Conservation (phyloP, 257 asterid genomes). For the Nicotiana otophora region DNA sequence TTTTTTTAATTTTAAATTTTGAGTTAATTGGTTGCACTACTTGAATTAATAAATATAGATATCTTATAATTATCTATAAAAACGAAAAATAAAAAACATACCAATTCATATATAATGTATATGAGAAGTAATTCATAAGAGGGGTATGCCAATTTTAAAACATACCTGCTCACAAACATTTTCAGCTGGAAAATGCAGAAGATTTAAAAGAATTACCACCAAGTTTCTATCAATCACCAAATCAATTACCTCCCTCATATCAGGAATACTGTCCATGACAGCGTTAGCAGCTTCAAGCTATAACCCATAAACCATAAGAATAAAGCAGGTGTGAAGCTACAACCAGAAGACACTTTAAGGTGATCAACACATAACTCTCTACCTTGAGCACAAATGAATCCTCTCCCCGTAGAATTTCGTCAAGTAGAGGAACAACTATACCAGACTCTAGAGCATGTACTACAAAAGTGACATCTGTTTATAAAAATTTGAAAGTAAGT, state of each 20-base stretch:
- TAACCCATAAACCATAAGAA: slow-evolving; percentile 4
- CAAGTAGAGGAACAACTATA: neutral
- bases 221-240: neutral
- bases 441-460: neutral
- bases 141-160: neutral
- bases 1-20: no score
- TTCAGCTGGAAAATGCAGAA: neutral
- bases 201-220: neutral
- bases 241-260: no score
- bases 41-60: no score
- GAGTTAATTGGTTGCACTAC: no score
- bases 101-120: no score
- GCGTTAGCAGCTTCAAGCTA: slow-evolving; percentile 90
- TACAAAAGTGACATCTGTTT: neutral
- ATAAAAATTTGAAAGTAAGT: neutral
- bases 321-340: neutral
- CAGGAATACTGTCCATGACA: neutral
- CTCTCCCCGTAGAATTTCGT: neutral
- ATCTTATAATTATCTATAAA: no score
- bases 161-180: neutral
- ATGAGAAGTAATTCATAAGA: no score
- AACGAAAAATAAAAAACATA: no score
- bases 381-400: neutral
- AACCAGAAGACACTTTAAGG: neutral
- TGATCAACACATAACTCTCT: neutral